A percentile compares a stretch with the other conserved stretches of the same genome.
Evolutionary conservation across 2,329 filamentous ascomycete genomes (phyloP).

Genomic region (Decorospora gaudefroyi): DNA sequence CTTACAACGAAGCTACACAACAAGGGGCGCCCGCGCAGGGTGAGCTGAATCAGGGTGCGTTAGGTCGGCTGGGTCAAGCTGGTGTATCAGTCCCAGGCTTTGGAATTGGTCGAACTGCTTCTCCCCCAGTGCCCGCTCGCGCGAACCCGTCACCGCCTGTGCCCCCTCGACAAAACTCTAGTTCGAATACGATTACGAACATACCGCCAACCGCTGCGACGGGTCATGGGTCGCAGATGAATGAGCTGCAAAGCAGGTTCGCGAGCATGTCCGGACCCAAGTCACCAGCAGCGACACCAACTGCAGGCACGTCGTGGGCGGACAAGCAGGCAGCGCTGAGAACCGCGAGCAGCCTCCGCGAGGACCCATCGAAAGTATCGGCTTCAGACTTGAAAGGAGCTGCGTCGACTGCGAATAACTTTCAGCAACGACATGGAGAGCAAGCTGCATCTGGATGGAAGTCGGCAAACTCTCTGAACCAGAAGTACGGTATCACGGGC

Average conservation of each 20-base stretch:
- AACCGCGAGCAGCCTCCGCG: constrained; percentile 63
- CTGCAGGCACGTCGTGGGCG: constrained; percentile 64
- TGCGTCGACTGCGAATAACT: constrained; percentile 67
- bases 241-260: constrained; percentile 71
- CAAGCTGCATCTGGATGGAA: constrained; percentile 65
- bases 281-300: constrained; percentile 35
- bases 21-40: constrained; percentile 40
- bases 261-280: constrained; percentile 46
- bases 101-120: constrained; percentile 64
- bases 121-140: constrained; percentile 46
- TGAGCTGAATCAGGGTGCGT: constrained; percentile 62
- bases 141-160: constrained; percentile 37
- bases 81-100: constrained; percentile 79
- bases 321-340: constrained; percentile 65
- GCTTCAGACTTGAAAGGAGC: constrained; percentile 62
- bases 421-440: constrained; percentile 71
- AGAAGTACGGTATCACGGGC: constrained; percentile 63
- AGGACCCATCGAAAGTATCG: constrained; percentile 65
- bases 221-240: constrained; percentile 56
- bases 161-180: constrained; percentile 32
- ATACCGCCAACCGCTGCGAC: constrained; percentile 26
- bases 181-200: constrained; percentile 20
- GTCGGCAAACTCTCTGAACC: constrained; percentile 61
- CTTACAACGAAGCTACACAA: constrained; percentile 53
- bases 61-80: constrained; percentile 69